Base-by-base conservation (phyloP, 2,329 filamentous ascomycete species). In the Metarhizium guizhouense region DNA sequence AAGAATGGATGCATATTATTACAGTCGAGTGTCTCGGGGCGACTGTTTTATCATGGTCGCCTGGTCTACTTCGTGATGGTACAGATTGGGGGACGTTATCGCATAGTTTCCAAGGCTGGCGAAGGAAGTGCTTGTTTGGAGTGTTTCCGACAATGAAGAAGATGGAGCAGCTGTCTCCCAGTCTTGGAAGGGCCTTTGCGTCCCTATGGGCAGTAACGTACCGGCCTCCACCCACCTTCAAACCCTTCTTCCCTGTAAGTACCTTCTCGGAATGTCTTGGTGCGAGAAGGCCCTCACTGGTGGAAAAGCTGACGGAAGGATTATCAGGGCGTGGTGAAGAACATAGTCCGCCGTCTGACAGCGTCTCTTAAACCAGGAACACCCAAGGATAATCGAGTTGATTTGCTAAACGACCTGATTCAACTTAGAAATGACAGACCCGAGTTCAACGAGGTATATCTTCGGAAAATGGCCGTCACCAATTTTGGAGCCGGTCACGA, bases 401-500 rank as follows among this genome's bases (percentile, higher is more conserved):
- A 81, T 59, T 64, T 81, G 0, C 64, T 80, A 0, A 62, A 67
- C 2, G 77, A 80, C 56, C 60, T 81, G 1, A 73, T 81, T 14
- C 65, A 69, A 29, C 65, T 81, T 0, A 74, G 80, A 61, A 65
- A 67, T 14, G 65, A 71, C 4, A 74, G 71, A 20, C 72, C 76
- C 0, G 72, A 72, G 6, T 80, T 81, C 56, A 75, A 63, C 0
- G 72, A 76, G 30, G 64, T 61, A 0, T 80, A 81, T 53, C 69
- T 81, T 10, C 73, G 74, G 3, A 75, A 78, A 32, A 76, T 81
- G 69, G 76, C 76, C 2, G 69, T 79, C 2, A 80, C 78, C 2
- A 81, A 81, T 58, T 81, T 81, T 59, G 78, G 78, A 11, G 78
- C 78, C 1, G 78, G 78, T 0, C 78, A 81, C 57, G 78, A 81